Base-by-base conservation (phyloP, 371 early-diverging fungal species). In the Haplosporangium sp. region DNA sequence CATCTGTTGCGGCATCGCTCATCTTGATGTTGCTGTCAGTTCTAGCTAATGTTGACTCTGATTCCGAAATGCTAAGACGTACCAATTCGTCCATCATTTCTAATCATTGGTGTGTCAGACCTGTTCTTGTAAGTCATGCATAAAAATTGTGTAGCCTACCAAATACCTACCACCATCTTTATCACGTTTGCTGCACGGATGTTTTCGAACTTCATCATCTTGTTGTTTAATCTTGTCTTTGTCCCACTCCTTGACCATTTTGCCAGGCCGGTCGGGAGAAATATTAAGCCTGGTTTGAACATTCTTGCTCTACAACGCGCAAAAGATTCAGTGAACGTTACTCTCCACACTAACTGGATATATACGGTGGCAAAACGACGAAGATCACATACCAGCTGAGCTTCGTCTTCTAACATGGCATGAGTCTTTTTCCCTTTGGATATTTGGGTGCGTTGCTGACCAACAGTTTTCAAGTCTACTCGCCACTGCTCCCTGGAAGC, bases 271-370 rank as follows among this genome's bases (percentile, higher is more conserved):
- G 20, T 86, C 91, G 11, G 88, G 86, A 11, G 89, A 85, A 9
- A 90, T 76, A 54, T 89, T 88, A 60, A 85, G 87, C 59, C 86
- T 86, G 74, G 86, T 83, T 64, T 89, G 89, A 5, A 89, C 85
- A 59, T 87, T 82, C 55, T 82, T 85, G 52, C 67, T 67, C 74
- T 67, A 29, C 12, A 50, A 21, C 6, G 7, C 4, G 6, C 13
- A 29, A 38, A 52, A 42, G 14, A 29, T 41, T 38, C 21, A 62
- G 7, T 5, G 36, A 37, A 45, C 13, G 55, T 14, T 14, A 5
- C n/a, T 38, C 37, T 11, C 16, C 8, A 16, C 5, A 20, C 14
- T 51, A 14, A 21, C 50, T 40, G 38, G 6, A 4, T 5, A 16
- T 7, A 36, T 29, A 37, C 18, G 36, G 9, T 11, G 45, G 41